Base-by-base conservation (phyloP, 2,329 filamentous ascomycete genomes). In the Penicillium sp. region DNA sequence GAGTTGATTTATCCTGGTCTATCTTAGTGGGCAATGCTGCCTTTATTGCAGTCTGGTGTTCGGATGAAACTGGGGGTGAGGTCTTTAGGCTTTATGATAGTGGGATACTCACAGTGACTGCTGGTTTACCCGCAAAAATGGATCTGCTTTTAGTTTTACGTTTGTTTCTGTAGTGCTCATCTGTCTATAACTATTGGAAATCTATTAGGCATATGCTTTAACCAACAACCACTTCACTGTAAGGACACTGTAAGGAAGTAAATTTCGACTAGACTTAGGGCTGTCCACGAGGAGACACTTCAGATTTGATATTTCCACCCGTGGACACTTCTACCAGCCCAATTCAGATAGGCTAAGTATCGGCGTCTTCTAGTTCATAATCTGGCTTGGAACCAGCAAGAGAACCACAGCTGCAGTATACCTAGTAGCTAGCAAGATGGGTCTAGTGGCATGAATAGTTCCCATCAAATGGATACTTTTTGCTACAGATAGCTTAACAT, bases 101-200 rank as follows among this genome's bases (percentile, higher is more conserved):
- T 51, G 49, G 49, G 40, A 54, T 57, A 51, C 47, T 47, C 36
- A 47, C 45, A 28, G 16, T 39, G 23, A n/a, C 42, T 46, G 35
- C 40, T 35, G 24, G 37, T 23, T 40, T 24, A 29, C 39, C 34
- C 18, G 18, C 34, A 37, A 10, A 47, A 40, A 48, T 49, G 40
- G 39, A 50, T 38, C 16, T 40, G 18, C 43, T 44, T 42, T 42
- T 34, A 32, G 23, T 32, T 4, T 39, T 39, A 20, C 18, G 20
- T 36, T 14, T 35, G 14, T 23, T 24, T 40, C 7, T 32, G 24
- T 47, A 46, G 16, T 35, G 41, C 27, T 41, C 8, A 26, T 8
- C 14, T 34, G 27, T 31, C 26, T 27, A n/a, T 32, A 14, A 3
- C 18, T 26, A 18, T 44, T 44, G 16, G 10, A 14, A 35, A 13